Conservation (phyloP, 768 basidiomycete species). For the Trametes maxima region DNA sequence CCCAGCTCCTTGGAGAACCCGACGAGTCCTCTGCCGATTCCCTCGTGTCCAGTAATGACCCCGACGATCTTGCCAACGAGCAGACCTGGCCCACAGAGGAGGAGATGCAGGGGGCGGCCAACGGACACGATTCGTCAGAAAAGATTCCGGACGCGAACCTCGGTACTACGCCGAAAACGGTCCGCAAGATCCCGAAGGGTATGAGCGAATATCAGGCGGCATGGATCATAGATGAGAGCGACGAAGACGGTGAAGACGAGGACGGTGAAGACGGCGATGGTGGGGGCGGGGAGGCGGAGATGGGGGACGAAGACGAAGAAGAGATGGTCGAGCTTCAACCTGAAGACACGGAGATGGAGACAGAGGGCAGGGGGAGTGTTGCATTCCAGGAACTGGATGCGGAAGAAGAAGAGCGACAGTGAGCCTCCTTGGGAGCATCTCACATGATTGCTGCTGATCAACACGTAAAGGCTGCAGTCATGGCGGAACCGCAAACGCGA, state of each 20-base stretch:
- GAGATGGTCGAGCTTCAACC: constrained; percentile 61
- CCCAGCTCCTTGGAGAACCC: constrained; percentile 65
- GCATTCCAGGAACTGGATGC: constrained; percentile 76
- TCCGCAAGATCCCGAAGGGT: constrained; percentile 90
- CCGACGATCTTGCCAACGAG: constrained; percentile 89
- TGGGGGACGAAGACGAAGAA: constrained; percentile 57
- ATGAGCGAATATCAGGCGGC: constrained; percentile 97
- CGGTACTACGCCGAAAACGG: constrained; percentile 77
- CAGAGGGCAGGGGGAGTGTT: constrained; percentile 52
- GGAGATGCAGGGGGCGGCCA: constrained; percentile 65
- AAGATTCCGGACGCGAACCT: constrained; percentile 62
- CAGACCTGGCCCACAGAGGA: constrained; percentile 99
- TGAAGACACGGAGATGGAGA: constrained; percentile 58
- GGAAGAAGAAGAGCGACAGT: constrained; percentile 90
- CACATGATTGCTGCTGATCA: constrained; percentile 4
- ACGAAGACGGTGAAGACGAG: constrained; percentile 45
- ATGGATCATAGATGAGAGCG: constrained; percentile 88
- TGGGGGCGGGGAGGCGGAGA: constrained; percentile 42
- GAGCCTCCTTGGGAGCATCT: constrained; percentile 34
- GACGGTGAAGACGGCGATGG: constrained; percentile 35
- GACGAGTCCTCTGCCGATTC: constrained; percentile 74
- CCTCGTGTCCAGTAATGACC: constrained; percentile 82
- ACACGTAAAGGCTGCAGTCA: constrained; percentile 53
- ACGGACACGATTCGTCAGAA: constrained; percentile 31
- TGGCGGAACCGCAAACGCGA: constrained; percentile 73